A percentile compares a stretch with the other conserved stretches of the same genome.
phyloP scores from a whole-genome alignment of 768 basidiomycete species.

The Pulveroboletus ravenelii region DNA sequence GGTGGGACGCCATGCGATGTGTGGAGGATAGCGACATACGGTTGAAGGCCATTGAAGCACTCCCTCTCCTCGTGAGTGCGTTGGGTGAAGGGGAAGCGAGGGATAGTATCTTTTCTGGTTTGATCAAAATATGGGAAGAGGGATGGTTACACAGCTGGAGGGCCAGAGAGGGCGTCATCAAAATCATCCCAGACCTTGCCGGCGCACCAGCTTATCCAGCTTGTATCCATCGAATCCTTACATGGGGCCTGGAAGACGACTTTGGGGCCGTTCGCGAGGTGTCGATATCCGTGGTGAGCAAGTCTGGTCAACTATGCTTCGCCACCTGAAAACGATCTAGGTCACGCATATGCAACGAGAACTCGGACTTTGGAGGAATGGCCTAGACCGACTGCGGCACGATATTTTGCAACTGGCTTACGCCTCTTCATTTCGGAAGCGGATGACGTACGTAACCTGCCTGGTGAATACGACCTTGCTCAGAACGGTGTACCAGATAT shows the following conservation, averaged over 20 bases:
- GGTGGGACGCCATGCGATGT: slow-evolving; percentile 53
- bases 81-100: slow-evolving; percentile 46
- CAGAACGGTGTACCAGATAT: slow-evolving; percentile 45
- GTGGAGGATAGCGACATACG: slow-evolving; percentile 66
- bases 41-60: slow-evolving; percentile 63
- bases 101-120: slow-evolving; percentile 39
- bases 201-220: slow-evolving; percentile 40
- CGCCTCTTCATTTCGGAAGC: slow-evolving; percentile 49
- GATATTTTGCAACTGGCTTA: slow-evolving; percentile 43
- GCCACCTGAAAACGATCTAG: slow-evolving; percentile 30
- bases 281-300: slow-evolving; percentile 59
- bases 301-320: slow-evolving; percentile 6
- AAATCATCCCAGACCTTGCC: slow-evolving; percentile 48
- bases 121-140: slow-evolving; percentile 54
- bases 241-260: slow-evolving; percentile 62
- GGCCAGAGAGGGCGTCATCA: slow-evolving; percentile 67
- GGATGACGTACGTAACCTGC: slow-evolving; percentile 60
- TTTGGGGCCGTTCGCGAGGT: slow-evolving; percentile 85
- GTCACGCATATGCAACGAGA: slow-evolving; percentile 44
- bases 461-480: slow-evolving; percentile 10
- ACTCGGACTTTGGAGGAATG: slow-evolving; percentile 33
- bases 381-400: slow-evolving; percentile 35
- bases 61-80: slow-evolving; percentile 51
- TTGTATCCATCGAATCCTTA: slow-evolving; percentile 51
- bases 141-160: slow-evolving; percentile 69